Percentiles rank a stretch among this genome's conserved stretches.
Evolutionary conservation across 305 asterid species (phyloP).

Genomic region (Fraxinus platypoda): DNA sequence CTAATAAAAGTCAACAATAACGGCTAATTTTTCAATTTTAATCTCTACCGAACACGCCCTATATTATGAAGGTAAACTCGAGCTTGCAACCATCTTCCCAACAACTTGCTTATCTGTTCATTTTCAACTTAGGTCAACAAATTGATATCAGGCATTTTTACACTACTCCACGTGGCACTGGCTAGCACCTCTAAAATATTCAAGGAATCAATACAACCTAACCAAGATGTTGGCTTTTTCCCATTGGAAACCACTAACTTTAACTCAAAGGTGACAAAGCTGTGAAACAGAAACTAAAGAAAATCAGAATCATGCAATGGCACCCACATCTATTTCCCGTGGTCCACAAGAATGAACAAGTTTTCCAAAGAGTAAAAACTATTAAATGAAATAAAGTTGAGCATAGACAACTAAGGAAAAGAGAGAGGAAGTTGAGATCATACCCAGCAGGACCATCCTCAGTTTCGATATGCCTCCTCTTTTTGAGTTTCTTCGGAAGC

Average conservation of each 20-base stretch:
- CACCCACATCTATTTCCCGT: conserved; percentile 7
- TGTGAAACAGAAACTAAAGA: neutral
- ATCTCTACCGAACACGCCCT: too few relatives aligned
- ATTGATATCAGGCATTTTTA: neutral
- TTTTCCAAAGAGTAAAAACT: neutral
- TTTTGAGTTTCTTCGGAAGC: conserved; percentile 90
- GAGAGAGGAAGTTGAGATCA: conserved; percentile 13
- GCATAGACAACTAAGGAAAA: neutral
- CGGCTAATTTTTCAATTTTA: too few relatives aligned
- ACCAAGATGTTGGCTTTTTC: neutral
- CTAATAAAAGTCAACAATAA: too few relatives aligned
- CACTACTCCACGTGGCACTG: neutral
- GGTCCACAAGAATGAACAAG: conserved; percentile 5
- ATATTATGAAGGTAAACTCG: neutral
- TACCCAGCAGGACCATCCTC: conserved; percentile 90
- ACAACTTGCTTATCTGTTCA: neutral
- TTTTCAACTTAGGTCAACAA: neutral
- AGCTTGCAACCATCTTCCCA: neutral
- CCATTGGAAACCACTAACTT: neutral
- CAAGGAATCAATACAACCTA: neutral
- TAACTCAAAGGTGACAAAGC: neutral
- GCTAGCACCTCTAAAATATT: neutral
- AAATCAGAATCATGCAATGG: neutral
- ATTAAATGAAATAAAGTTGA: neutral
- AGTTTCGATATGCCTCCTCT: conserved; percentile 76